Percentiles rank a stretch among this genome's conserved stretches.
Evolutionary conservation across 768 basidiomycete species (phyloP).

Genomic region (Omphalotus guepiniiformis): DNA sequence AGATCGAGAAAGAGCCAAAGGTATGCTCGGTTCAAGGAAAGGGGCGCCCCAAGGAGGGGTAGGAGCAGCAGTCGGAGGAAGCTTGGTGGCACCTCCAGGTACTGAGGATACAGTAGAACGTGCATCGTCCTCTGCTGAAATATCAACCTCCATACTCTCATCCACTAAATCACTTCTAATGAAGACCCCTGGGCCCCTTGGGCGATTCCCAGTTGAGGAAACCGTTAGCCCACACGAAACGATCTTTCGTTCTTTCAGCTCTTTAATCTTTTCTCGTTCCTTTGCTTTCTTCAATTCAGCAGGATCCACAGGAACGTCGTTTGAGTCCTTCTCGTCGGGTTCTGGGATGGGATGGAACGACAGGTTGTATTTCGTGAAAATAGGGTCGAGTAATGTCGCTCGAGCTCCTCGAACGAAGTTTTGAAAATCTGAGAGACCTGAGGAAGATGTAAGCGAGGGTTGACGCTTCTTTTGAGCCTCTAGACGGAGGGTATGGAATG

Average conservation of each 20-base stretch:
- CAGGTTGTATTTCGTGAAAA: constrained; percentile 24
- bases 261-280: constrained; percentile 49
- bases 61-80: background rate
- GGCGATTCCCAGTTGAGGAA: constrained; percentile 13
- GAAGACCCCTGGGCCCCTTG: constrained; percentile 38
- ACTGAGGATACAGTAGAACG: too few species aligned
- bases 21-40: background rate
- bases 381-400: constrained; percentile 46
- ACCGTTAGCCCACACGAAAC: constrained; percentile 18
- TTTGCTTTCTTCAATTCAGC: constrained; percentile 37
- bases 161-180: constrained; percentile 55
- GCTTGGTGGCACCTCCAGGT: background rate
- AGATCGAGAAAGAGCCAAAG: background rate
- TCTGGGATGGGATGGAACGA: constrained; percentile 28
- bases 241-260: constrained; percentile 51
- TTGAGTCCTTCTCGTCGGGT: constrained; percentile 34
- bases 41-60: background rate
- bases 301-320: constrained; percentile 31
- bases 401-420: constrained; percentile 51
- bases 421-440: constrained; percentile 50
- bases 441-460: constrained; percentile 30
- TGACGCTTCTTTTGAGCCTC: constrained; percentile 32
- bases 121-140: constrained; percentile 34
- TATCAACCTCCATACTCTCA: constrained; percentile 59
- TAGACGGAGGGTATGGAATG: constrained; percentile 43